These are phyloP conservation scores for Claviceps humidiphila DNA, from an alignment of 2,329 filamentous ascomycete species.

Conservation along the genomic window DNA sequence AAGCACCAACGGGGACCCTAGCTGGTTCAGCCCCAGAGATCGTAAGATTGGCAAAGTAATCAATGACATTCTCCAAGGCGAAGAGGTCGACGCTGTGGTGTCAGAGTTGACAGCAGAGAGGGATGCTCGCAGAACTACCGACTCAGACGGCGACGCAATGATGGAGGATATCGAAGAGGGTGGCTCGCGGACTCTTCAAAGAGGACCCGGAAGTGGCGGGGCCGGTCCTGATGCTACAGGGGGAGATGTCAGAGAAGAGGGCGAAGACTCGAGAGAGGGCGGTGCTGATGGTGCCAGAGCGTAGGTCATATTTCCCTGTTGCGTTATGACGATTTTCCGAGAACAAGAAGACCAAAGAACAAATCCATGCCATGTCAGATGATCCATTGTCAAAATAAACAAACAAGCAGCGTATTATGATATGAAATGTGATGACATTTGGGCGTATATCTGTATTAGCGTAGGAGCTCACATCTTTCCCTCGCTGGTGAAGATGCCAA, in stretches of 20 bases:
- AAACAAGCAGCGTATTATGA: conserved; percentile 1
- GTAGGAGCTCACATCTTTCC: conserved; percentile 10
- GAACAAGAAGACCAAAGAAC: conserved; percentile 5
- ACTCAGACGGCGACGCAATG: conserved; percentile 35
- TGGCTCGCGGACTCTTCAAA: conserved; percentile 41
- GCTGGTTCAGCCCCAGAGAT: conserved; percentile 75
- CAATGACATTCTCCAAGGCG: conserved; percentile 70
- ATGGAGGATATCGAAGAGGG: conserved; percentile 54
- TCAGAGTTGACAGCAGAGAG: conserved; percentile 55
- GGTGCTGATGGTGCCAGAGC: conserved; percentile 96
- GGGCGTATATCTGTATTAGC: conserved; percentile 18
- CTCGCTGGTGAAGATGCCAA: conserved; percentile 12
- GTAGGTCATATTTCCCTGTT: conserved; percentile 56
- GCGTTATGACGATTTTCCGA: conserved; percentile 13
- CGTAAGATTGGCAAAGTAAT: conserved; percentile 80
- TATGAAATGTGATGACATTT: conserved; percentile 5
- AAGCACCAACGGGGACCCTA: conserved; percentile 50
- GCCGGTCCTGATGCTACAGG: conserved; percentile 80
- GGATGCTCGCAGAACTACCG: conserved; percentile 31
- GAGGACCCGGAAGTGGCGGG: conserved; percentile 54
- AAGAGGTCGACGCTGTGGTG: conserved; percentile 63
- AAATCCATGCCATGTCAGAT: neutral
- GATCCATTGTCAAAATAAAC: conserved; percentile 1
- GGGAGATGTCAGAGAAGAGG: conserved; percentile 83
- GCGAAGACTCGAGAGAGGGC: conserved; percentile 75